Percentiles rank a stretch among this genome's conserved stretches.
These are phyloP conservation scores for Kwoniella heveanensis DNA, from an alignment of 768 basidiomycete species.

Conservation along the genomic window DNA sequence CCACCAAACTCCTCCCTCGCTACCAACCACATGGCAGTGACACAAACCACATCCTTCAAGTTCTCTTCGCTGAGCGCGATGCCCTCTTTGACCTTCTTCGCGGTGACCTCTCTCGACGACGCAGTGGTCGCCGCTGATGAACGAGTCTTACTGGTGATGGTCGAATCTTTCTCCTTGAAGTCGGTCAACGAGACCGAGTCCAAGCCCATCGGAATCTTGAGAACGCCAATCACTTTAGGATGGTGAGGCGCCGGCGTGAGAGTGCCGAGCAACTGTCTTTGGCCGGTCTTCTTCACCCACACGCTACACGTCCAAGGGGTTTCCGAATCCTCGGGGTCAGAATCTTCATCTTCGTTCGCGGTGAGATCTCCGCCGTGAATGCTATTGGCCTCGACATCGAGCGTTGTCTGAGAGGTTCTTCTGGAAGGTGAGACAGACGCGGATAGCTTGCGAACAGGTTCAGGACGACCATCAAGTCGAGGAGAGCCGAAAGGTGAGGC, in stretches of 20 bases:
- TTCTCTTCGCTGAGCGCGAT: slow-evolving; percentile 81
- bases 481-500: slow-evolving; percentile 22
- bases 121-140: background rate
- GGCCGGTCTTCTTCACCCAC: slow-evolving; percentile 47
- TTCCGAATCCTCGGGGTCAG: slow-evolving; percentile 94
- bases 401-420: slow-evolving; percentile 4
- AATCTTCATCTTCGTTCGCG: slow-evolving; percentile 66
- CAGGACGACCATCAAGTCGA: slow-evolving; percentile 31
- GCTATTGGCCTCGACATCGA: background rate
- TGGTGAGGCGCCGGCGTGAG: slow-evolving; percentile 92
- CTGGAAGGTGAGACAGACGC: slow-evolving; percentile 26
- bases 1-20: slow-evolving; percentile 92
- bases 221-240: slow-evolving; percentile 86
- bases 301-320: slow-evolving; percentile 85
- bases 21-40: slow-evolving; percentile 85
- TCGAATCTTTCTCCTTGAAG: slow-evolving; percentile 13
- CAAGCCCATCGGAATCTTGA: slow-evolving; percentile 87
- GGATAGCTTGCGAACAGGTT: slow-evolving; percentile 33
- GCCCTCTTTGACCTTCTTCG: slow-evolving; percentile 53
- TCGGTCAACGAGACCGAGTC: slow-evolving; percentile 71
- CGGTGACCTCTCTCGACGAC: slow-evolving; percentile 9
- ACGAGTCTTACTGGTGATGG: slow-evolving; percentile 1
- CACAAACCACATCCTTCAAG: slow-evolving; percentile 87
- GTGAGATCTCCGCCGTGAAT: background rate
- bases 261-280: slow-evolving; percentile 69